Evolutionary conservation across 2,329 filamentous ascomycete genomes (phyloP), one percentile per base, ranked within the genome.

Genomic region (Paecilomyces fulvus): DNA sequence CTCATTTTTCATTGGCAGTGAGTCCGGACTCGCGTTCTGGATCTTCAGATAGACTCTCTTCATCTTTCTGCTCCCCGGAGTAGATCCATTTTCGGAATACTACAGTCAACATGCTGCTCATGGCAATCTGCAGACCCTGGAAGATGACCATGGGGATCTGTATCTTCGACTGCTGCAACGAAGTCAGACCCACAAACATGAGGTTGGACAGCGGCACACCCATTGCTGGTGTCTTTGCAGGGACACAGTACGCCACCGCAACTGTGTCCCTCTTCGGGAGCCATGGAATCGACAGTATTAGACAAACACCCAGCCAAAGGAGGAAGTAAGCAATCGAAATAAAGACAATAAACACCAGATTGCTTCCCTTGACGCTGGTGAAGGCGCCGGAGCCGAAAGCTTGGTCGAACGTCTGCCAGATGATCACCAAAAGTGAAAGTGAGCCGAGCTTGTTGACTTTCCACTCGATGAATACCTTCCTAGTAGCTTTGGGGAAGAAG

Each of bases 171-270:
- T 81, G 76, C 20, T 81, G 78, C 43, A 81, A 70, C 49, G 81
- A 70, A 60, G 80, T 77, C 9, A 83, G 71, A 12, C 80, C 76
- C 12, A 75, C 73, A 76, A 85, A 87, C 79, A 87, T 86, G 58
- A 84, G 79, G 9, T 79, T 79, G 54, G 79, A 80, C 14, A 87
- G 65, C 0, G 85, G 84, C 12, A 87, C 84, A 0, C 84, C 83
- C 61, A 87, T 75, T 5, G 81, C 83, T 2, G 84, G 82, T 0
- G 84, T 86, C 70, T 88, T 88, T 14, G 84, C 84, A 0, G 85
- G 83, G 52, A 82, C 83, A 63, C 83, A 86, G 67, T 87, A 87
- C 62, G 83, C 86, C 17, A 86, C 80, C 0, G 85, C 83, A 51
- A 87, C 78, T 1, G 83, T 80, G 60, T 86, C 81, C 57, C 79